Conservation (phyloP, 257 asterid species). For the Solanum gandarillasii region DNA sequence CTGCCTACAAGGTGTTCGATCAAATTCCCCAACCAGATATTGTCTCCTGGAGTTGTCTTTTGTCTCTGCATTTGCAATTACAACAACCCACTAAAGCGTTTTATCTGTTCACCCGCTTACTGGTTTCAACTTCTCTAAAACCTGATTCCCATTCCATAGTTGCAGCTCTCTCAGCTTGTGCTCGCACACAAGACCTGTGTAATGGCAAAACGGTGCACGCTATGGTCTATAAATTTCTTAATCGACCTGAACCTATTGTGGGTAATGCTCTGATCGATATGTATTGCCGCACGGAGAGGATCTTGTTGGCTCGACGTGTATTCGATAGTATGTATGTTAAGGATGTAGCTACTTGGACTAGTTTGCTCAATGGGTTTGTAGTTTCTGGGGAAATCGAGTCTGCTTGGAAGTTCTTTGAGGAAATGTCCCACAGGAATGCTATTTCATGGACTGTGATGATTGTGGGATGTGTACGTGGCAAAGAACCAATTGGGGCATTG, state of each 20-base stretch:
- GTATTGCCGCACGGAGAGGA: conserved; percentile 41
- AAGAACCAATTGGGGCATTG: conserved; percentile 43
- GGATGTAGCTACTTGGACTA: conserved; percentile 71
- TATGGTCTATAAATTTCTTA: conserved; percentile 40
- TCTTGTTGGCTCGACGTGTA: conserved; percentile 35
- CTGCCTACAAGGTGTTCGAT: conserved; percentile 40
- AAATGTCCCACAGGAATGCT: conserved; percentile 56
- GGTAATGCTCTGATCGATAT: conserved; percentile 58
- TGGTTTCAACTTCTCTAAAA: conserved; percentile 18
- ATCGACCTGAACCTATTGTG: conserved; percentile 32
- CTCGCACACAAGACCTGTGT: conserved; percentile 31
- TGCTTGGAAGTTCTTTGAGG: conserved; percentile 45
- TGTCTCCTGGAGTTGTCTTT: conserved; percentile 57
- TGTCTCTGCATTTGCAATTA: conserved; percentile 38
- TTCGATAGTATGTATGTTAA: conserved; percentile 25
- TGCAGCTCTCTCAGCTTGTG: conserved; percentile 62
- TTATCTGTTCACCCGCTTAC: conserved; percentile 23
- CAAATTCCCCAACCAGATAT: conserved; percentile 44
- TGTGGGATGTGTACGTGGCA: conserved; percentile 55
- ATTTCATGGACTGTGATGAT: conserved; percentile 83
- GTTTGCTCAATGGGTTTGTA: conserved; percentile 54
- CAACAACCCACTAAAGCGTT: conserved; percentile 43
- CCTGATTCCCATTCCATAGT: conserved; percentile 58
- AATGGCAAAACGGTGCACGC: conserved; percentile 49
- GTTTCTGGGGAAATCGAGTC: conserved; percentile 35